phyloP scores from a whole-genome alignment of 805 yeast genomes.

The Metschnikowia picachoensis region DNA sequence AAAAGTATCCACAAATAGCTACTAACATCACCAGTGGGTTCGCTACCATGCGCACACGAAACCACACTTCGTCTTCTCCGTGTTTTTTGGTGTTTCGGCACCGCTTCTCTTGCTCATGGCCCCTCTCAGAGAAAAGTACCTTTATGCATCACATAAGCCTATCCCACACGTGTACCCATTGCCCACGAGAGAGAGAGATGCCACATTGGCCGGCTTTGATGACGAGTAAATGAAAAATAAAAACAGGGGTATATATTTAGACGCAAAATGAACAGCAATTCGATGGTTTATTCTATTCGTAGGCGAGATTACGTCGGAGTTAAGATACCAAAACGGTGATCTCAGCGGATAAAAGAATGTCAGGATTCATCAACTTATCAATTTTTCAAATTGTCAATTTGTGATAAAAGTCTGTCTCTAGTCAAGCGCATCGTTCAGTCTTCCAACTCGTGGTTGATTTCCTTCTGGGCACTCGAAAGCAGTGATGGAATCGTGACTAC shows the following conservation, averaged over 20 bases:
- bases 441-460: too few species aligned
- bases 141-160: slow-evolving; percentile 62
- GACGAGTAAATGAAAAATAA: slow-evolving; percentile 26
- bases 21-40: slow-evolving; percentile 46
- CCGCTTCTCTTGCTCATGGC: slow-evolving; percentile 61
- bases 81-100: slow-evolving; percentile 60
- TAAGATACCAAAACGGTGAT: too few species aligned
- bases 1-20: neutral
- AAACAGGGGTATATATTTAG: neutral
- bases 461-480: too few species aligned
- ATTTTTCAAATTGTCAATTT: neutral
- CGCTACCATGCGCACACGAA: slow-evolving; percentile 73
- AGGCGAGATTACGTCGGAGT: too few species aligned
- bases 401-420: neutral
- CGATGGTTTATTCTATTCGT: neutral
- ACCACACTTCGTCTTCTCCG: slow-evolving; percentile 69
- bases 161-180: slow-evolving; percentile 60
- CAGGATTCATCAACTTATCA: too few species aligned
- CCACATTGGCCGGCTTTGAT: slow-evolving; percentile 49
- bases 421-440: too few species aligned
- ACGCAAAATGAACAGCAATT: neutral
- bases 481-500: too few species aligned
- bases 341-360: too few species aligned
- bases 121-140: slow-evolving; percentile 65
- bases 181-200: slow-evolving; percentile 53